These are phyloP conservation scores for Penicillium verrucosum DNA, from an alignment of 2,329 filamentous ascomycete species.

Conservation along the genomic window DNA sequence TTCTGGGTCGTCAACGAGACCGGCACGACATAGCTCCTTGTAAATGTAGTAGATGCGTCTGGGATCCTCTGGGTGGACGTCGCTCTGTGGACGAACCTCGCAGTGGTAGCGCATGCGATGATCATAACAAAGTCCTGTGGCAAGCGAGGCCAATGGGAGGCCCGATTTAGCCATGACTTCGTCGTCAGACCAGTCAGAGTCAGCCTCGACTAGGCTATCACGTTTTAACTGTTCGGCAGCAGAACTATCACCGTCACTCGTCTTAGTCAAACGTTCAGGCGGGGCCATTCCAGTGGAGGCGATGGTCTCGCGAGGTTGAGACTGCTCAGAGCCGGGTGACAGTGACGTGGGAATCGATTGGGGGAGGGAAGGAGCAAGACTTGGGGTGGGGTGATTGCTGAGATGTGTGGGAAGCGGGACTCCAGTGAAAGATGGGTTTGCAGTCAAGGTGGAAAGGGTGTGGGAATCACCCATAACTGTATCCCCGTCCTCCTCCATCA, in stretches of 20 bases:
- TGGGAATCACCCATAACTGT: constrained; percentile 38
- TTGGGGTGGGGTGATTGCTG: constrained; percentile 21
- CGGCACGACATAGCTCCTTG: constrained; percentile 77
- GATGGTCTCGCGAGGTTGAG: constrained; percentile 6
- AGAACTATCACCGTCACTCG: constrained; percentile 26
- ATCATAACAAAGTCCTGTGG: constrained; percentile 84
- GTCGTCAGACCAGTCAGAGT: constrained; percentile 44
- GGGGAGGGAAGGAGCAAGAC: constrained; percentile 21
- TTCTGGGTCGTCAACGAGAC: constrained; percentile 66
- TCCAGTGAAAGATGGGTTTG: constrained; percentile 16
- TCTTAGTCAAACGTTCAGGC: constrained; percentile 24
- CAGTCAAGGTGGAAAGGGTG: constrained; percentile 15
- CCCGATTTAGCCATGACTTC: constrained; percentile 38
- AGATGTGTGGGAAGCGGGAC: constrained; percentile 15
- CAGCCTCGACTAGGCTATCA: constrained; percentile 39
- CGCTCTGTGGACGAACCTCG: constrained; percentile 65
- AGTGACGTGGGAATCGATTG: constrained; percentile 2
- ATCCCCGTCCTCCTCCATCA: constrained; percentile 40
- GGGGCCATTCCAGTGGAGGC: constrained; percentile 13
- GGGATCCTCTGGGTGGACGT: constrained; percentile 92
- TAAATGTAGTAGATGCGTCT: constrained; percentile 90
- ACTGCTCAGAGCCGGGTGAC: constrained; percentile 13
- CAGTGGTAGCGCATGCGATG: constrained; percentile 93
- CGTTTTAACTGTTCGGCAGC: constrained; percentile 20
- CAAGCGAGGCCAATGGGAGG: constrained; percentile 51